Base-by-base conservation (phyloP, 2,329 filamentous ascomycete genomes). In the Neopestalotiopsis clavispora region DNA sequence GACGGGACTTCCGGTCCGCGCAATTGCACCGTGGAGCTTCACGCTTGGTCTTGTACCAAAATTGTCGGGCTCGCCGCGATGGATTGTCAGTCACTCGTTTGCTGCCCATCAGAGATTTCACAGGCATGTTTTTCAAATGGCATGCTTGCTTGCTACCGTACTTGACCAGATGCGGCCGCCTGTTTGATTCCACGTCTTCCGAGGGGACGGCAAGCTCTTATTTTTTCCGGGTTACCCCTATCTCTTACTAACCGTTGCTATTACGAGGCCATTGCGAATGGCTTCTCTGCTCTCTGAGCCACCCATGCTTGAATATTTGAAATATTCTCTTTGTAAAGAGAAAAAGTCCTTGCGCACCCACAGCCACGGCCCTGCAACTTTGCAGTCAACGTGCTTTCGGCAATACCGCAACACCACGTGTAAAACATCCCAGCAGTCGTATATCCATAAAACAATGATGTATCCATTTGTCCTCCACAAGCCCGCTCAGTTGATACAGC, bases 401-500 rank as follows among this genome's bases (percentile, higher is more conserved):
- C 45, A 52, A 52, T 52, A 52, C 45, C 45, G 45, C 20, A 20
- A n/a, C 45, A 52, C 45, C 45, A 52, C 45, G 45, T 52, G 45
- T 52, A 20, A 52, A 52, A 52, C 45, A 52, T 52, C 45, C 45
- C 45, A 9, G 45, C 17, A 20, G 9, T 17, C 45, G n/a, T 17
- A 14, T n/a, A 52, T 52, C 45, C 45, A 52, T 52, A 52, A n/a
- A n/a, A 52, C 9, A 17, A n/a, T 28, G 2, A 28, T 20, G 45
- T 52, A 52, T 20, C 45, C 45, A 52, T 52, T 52, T 52, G 45
- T 52, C 45, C 45, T 52, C 45, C 45, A 52, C 45, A n/a, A 52
- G 45, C 45, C 45, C 45, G 45, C 45, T 52, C 45, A 52, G 17
- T 52, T 20, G 45, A 52, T 52, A 52, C 17, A 52, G n/a, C 45